Evolutionary conservation across 352 stramenopile genomes (phyloP), one percentile per base, ranked within the genome.

Genomic region (Phytopythium montanum): DNA sequence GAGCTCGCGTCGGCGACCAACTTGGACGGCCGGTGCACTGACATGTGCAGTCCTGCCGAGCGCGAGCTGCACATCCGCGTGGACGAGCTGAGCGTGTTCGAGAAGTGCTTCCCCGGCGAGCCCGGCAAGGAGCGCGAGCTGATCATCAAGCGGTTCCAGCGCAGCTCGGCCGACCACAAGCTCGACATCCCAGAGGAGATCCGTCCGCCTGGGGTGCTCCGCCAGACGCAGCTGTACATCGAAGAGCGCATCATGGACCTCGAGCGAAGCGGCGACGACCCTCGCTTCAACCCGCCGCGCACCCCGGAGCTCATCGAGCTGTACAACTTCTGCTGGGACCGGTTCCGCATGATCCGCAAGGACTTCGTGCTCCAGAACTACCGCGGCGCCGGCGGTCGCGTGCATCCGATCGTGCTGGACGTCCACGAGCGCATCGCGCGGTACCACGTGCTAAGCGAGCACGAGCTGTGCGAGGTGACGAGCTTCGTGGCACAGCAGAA

Each of bases 271-370:
- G 87, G 87, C 5, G 60, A 71, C 8, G 87, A 95, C 59, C 64
- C 75, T 18, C 87, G 87, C 9, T 90, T 95, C 46, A 76, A 84
- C 16, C 70, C 77, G 10, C 87, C 87, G 44, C 79, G 87, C 29
- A 57, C 73, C 0, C 85, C 87, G 12, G 87, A 94, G 44, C 50
- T 81, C 12, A 92, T 95, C 28, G 87, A 94, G 69, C 73, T 98
- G n/a, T 98, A 99, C 80, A 96, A 98, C 55, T 98, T 99, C 53
- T 97, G 97, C 56, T 99, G 94, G 94, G 92, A 99, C 72, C 80
- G 96, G 10, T 98, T 90, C 53, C 85, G 94, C 36, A 98, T 98
- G 94, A 94, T 98, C 63, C 89, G 94, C 41, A 98, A 98, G 60
- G 96, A 99, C 61, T 98, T 98, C 52, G 94, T 97, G 26, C 72